Evolutionary conservation across 768 basidiomycete species (phyloP).

Genomic region (Exsudoporus frostii): DNA sequence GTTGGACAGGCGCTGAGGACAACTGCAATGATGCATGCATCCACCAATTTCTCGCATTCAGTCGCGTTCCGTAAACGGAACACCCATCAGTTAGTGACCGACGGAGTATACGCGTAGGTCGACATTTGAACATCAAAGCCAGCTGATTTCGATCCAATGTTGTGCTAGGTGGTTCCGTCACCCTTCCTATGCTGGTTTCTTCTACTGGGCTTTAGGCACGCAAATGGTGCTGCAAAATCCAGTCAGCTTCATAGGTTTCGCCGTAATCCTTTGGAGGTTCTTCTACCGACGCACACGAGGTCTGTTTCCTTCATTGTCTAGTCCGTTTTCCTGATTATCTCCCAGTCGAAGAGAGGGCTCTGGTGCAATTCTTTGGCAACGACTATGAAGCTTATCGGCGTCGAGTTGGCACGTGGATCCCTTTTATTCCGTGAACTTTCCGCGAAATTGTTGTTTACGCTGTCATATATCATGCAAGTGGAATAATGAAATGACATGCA

Average conservation of each 20-base stretch:
- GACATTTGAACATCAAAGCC: neutral
- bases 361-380: slow-evolving; percentile 87
- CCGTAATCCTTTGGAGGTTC: slow-evolving; percentile 76
- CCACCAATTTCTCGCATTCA: slow-evolving; percentile 89
- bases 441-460: neutral
- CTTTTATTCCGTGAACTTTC: slow-evolving; percentile 62
- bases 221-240: slow-evolving; percentile 91
- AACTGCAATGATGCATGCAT: slow-evolving; percentile 94
- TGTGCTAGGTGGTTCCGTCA: slow-evolving; percentile 60
- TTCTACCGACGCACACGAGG: slow-evolving; percentile 79
- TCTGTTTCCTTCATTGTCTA: slow-evolving; percentile 37
- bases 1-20: slow-evolving; percentile 80
- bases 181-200: slow-evolving; percentile 96
- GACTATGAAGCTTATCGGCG: slow-evolving; percentile 77
- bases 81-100: slow-evolving; percentile 77
- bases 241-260: slow-evolving; percentile 63
- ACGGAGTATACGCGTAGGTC: slow-evolving; percentile 84
- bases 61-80: slow-evolving; percentile 74
- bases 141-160: neutral
- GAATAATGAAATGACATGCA: slow-evolving; percentile 17
- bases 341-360: slow-evolving; percentile 74
- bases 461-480: neutral
- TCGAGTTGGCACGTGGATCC: slow-evolving; percentile 82
- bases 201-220: slow-evolving; percentile 96
- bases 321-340: slow-evolving; percentile 4